Conservation (phyloP, 805 yeast genomes). For the Teunomyces tritomae region DNA sequence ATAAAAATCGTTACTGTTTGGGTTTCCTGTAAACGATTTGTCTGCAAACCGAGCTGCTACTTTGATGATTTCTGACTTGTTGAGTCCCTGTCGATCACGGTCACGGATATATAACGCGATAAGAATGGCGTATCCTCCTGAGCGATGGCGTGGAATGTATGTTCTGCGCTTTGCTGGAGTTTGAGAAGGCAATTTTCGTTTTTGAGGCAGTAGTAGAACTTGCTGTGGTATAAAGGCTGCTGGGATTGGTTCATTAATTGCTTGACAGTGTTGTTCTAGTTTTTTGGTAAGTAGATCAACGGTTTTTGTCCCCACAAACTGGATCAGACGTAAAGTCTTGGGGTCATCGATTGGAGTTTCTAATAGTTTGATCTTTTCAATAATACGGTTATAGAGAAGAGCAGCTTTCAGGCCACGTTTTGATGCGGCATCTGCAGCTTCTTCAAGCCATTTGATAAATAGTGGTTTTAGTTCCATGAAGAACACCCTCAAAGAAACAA, state of each 20-base stretch:
- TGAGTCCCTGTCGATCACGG: slow-evolving; percentile 51
- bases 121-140: slow-evolving; percentile 84
- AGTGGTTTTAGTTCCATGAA: slow-evolving; percentile 45
- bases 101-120: slow-evolving; percentile 56
- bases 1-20: slow-evolving; percentile 59
- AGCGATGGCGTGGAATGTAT: slow-evolving; percentile 70
- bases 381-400: slow-evolving; percentile 54
- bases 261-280: slow-evolving; percentile 55
- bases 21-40: slow-evolving; percentile 56
- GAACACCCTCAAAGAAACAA: neutral
- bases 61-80: slow-evolving; percentile 56
- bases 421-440: slow-evolving; percentile 44
- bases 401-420: slow-evolving; percentile 52
- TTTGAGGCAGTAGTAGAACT: neutral
- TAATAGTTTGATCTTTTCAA: slow-evolving; percentile 46
- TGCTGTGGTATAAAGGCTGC: slow-evolving; percentile 17
- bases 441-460: slow-evolving; percentile 59
- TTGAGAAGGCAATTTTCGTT: neutral
- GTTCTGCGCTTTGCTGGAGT: slow-evolving; percentile 20
- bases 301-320: slow-evolving; percentile 71
- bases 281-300: slow-evolving; percentile 48
- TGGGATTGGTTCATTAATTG: slow-evolving; percentile 49
- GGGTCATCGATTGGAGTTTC: slow-evolving; percentile 52
- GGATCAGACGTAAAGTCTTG: slow-evolving; percentile 54
- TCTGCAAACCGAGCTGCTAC: slow-evolving; percentile 57